Evolutionary conservation across 257 asterid genomes (phyloP), one percentile per base, ranked within the genome.

Genomic region (Galeopsis tetrahit): DNA sequence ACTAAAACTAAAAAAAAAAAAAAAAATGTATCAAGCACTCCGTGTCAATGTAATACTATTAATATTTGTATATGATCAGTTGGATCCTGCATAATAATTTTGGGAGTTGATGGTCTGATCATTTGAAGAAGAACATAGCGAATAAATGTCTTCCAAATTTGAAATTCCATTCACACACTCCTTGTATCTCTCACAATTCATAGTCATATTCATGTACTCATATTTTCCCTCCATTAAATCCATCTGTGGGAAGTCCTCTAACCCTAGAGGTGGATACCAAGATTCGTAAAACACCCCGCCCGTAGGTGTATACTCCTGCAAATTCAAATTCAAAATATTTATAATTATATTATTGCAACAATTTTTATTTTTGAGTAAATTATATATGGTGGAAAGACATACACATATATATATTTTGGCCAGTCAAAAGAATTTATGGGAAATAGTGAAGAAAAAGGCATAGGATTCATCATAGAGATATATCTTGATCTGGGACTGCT

Each of bases 371-470:
- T 10, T 3, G 6, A 31, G 15, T 14, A 5, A 11, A 33, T 28
- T 21, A 8, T 32, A n/a, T 4, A 69, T 55, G 34, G 72, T 21
- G 82, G 80, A 66, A 82, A 79, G 82, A 69, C 72, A 70, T n/a
- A n/a, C n/a, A n/a, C n/a, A n/a, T n/a, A 21, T 21, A 21, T 21
- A 2, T 32, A 57, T 66, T 72, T 80, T 80, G 70, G 75, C 7
- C 84, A 79, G 88, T 85, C 90, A 85, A 85, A 85, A 85, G 83
- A 83, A 79, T 42, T 71, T 59, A 79, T 85, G 58, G 90, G 78
- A 78, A 81, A 79, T 77, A 77, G 82, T 72, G 86, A 81, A 73
- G 80, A 85, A 28, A 72, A 82, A 81, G 83, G 46, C 67, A 65
- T 17, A 43, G 74, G 76, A 78, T 32, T 73, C 38, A 58, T 76